phyloP scores from a whole-genome alignment of 257 asterid species.

The Verbascum thapsus region DNA sequence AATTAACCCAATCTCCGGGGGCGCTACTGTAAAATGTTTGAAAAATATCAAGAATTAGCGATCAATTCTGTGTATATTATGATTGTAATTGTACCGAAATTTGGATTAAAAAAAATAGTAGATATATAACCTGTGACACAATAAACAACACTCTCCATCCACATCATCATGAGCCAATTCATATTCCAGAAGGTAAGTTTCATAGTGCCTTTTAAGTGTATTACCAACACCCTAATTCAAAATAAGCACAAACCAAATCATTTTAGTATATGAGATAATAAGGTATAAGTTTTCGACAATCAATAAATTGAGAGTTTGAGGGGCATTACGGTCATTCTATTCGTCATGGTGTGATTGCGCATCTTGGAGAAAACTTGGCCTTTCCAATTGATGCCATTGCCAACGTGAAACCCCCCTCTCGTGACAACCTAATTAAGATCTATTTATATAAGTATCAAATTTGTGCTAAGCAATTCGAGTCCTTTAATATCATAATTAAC shows the following conservation, averaged over 20 bases:
- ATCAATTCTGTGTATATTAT: too few species aligned
- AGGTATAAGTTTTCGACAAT: neutral
- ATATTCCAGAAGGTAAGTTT: slow-evolving; percentile 92
- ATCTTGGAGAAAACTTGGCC: slow-evolving; percentile 99
- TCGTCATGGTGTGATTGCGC: slow-evolving; percentile 96
- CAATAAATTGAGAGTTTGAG: slow-evolving; percentile 24
- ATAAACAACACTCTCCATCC: slow-evolving; percentile 97
- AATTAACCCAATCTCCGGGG: slow-evolving; percentile 99
- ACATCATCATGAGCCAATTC: slow-evolving; percentile 99
- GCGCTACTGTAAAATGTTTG: slow-evolving; percentile 79
- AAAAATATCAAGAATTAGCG: slow-evolving; percentile 33
- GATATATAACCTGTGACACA: slow-evolving; percentile 86
- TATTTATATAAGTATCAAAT: slow-evolving; percentile 6
- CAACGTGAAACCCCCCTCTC: slow-evolving; percentile 98
- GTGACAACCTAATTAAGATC: slow-evolving; percentile 74
- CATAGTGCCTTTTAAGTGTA: slow-evolving; percentile 95
- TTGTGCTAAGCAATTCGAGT: slow-evolving; percentile 21
- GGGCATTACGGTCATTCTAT: slow-evolving; percentile 85
- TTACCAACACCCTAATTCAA: slow-evolving; percentile 91
- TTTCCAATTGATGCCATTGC: slow-evolving; percentile 99
- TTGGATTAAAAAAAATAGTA: neutral
- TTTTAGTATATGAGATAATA: neutral
- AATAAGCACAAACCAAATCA: neutral
- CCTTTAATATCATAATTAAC: neutral
- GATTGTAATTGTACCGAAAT: neutral